Conservation (phyloP, 2,329 filamentous ascomycete species). For the Dactylonectria estremocensis region DNA sequence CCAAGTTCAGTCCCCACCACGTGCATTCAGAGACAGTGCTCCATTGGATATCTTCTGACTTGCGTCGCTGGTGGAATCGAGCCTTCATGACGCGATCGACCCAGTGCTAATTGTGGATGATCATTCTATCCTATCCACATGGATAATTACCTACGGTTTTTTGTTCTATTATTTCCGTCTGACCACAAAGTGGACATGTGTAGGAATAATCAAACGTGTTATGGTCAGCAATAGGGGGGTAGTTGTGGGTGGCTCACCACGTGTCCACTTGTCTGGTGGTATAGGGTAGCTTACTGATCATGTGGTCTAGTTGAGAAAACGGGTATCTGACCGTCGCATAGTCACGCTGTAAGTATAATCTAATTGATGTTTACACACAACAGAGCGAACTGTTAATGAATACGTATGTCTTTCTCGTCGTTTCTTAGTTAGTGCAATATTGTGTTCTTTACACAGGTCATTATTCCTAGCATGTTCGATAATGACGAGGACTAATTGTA, state of each 20-base stretch:
- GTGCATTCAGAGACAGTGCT: too few species aligned
- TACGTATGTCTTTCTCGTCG: background rate
- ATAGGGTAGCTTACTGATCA: background rate
- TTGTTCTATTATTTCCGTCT: too few species aligned
- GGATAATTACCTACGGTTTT: too few species aligned
- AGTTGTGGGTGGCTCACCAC: background rate
- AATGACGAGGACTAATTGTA: background rate
- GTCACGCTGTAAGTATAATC: background rate
- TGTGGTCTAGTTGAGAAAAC: background rate
- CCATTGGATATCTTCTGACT: background rate
- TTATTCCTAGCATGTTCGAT: too few species aligned
- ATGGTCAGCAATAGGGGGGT: background rate
- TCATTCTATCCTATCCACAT: background rate
- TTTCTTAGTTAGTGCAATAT: background rate
- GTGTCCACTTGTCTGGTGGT: background rate
- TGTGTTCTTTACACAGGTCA: background rate
- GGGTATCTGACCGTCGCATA: background rate
- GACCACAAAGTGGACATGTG: background rate
- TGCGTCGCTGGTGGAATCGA: background rate
- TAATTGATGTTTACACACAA: background rate
- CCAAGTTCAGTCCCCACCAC: background rate
- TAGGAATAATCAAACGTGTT: background rate
- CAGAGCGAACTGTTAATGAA: background rate
- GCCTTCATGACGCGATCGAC: background rate
- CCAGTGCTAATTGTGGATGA: background rate